Evolutionary conservation across 169 alveolate species (phyloP), one percentile per base, ranked within the genome.

Genomic region (Perkinsus olseni): DNA sequence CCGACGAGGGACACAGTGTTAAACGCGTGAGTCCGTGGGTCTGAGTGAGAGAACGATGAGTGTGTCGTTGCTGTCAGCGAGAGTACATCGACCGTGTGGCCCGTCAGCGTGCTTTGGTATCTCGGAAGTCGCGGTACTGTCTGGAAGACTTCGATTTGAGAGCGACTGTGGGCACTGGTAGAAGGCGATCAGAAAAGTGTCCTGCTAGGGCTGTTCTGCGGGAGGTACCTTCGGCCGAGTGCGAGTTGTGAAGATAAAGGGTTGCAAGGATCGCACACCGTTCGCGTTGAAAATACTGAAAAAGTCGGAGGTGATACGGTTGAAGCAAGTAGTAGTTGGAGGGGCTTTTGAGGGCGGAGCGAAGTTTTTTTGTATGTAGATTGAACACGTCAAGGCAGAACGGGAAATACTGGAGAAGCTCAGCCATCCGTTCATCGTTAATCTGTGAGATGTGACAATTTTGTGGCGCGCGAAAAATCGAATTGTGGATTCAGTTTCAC

Each of bases 281-380:
- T 97, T 95, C 95, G 98, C 99, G 0, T 91, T 97, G 94, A 97
- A 97, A 94, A 92, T 96, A 20, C 93, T 97, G 62, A 96, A 96
- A 74, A 97, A 97, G 93, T 92, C 92, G 13, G 94, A 93, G 38
- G 92, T 97, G 0, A 91, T 94, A 31, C 93, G 93, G 94, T 94
- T 95, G 37, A 93, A 95, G 31, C 96, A 97, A 94, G 96, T 95
- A 38, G 94, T 3, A 6, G 50, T 40, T 40, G 50, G 21, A 6
- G 82, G 82, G 24, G 17, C 17, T 45, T 62, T 62, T 62, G 34
- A 6, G 82, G 31, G 10, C 1, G 34, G 82, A 28, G 28, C 17
- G 4, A 4, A 45, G 17, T 10, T 4, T 62, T 4, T 62, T 28
- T 28, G 8, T 0, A 21, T 24, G 28, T 28, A 62, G 82, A 24